These are phyloP conservation scores for Globisporangium solare DNA, from an alignment of 352 stramenopile genomes.

Conservation along the genomic window DNA sequence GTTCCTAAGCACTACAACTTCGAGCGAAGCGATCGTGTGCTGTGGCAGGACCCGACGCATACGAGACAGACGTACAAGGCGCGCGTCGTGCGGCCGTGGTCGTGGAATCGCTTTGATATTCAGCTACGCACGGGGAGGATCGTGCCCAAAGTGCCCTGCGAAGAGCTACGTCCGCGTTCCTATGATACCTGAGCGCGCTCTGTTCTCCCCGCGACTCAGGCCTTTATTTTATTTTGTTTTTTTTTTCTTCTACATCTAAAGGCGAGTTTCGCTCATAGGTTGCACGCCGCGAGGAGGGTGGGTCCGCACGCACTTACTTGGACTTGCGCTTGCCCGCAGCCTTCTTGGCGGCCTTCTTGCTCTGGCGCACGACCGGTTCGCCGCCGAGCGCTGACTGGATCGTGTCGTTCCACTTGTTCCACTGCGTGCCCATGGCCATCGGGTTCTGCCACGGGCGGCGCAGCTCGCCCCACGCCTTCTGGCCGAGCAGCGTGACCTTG, in stretches of 20 bases:
- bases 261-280: no score
- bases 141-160: conserved; percentile 33
- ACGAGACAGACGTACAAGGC: conserved; percentile 33
- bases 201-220: conserved; percentile 1
- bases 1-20: conserved; percentile 16
- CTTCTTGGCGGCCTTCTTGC: conserved; percentile 76
- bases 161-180: conserved; percentile 27
- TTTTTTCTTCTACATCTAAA: no score
- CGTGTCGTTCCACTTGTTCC: conserved; percentile 76
- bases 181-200: conserved; percentile 18
- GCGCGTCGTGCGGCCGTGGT: conserved; percentile 31
- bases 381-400: conserved; percentile 62
- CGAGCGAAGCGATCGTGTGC: conserved; percentile 27
- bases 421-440: conserved; percentile 60
- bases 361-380: conserved; percentile 38
- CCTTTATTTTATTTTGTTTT: no score
- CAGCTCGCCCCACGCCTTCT: conserved; percentile 73
- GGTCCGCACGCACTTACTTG: conserved; percentile 35
- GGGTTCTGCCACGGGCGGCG: conserved; percentile 68
- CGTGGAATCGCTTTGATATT: conserved; percentile 41
- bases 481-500: conserved; percentile 52
- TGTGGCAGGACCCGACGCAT: conserved; percentile 26
- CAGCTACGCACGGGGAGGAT: conserved; percentile 40
- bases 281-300: conserved; percentile 1
- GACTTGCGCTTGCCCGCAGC: conserved; percentile 52